These are phyloP conservation scores for Sporothrix pallida DNA, from an alignment of 2,329 filamentous ascomycete genomes.

Conservation along the genomic window DNA sequence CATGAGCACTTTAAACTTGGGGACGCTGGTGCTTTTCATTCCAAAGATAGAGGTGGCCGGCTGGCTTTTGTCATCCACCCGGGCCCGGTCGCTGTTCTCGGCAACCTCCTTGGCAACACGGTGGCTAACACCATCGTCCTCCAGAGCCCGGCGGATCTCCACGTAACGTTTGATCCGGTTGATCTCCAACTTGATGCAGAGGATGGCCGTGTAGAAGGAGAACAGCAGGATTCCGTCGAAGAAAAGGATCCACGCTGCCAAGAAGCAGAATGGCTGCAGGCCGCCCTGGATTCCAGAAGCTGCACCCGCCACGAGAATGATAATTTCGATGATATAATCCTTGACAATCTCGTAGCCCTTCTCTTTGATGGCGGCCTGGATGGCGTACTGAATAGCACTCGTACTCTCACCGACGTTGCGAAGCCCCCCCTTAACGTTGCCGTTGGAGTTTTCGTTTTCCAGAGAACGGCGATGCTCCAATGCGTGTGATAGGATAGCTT, in stretches of 20 bases:
- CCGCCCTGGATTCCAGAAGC: conserved; percentile 95
- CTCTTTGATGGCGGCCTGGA: conserved; percentile 87
- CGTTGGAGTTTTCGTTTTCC: not conserved
- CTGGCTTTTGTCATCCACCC: conserved; percentile 58
- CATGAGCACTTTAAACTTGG: conserved; percentile 98
- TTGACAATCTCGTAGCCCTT: conserved; percentile 92
- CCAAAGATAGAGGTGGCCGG: conserved; percentile 76
- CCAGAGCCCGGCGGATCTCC: conserved; percentile 87
- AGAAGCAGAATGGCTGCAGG: conserved; percentile 96
- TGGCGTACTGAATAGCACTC: conserved; percentile 85
- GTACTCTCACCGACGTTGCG: conserved; percentile 44
- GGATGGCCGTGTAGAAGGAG: conserved; percentile 96
- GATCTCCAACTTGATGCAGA: conserved; percentile 98
- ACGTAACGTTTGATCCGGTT: conserved; percentile 98
- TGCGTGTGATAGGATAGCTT: conserved; percentile 88
- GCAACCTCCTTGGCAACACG: conserved; percentile 93
- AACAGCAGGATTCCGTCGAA: conserved; percentile 95
- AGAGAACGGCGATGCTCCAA: conserved; percentile 67
- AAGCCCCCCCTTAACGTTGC: conserved; percentile 49
- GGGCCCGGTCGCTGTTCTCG: conserved; percentile 85
- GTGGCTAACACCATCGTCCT: conserved; percentile 91
- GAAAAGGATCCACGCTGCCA: conserved; percentile 95
- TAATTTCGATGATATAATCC: conserved; percentile 93
- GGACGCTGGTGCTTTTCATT: conserved; percentile 84
- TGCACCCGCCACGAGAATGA: conserved; percentile 81